A percentile compares a stretch with the other conserved stretches of the same genome.
phyloP scores from a whole-genome alignment of 148 eudicot genomes.

The Bassia scoparia region DNA sequence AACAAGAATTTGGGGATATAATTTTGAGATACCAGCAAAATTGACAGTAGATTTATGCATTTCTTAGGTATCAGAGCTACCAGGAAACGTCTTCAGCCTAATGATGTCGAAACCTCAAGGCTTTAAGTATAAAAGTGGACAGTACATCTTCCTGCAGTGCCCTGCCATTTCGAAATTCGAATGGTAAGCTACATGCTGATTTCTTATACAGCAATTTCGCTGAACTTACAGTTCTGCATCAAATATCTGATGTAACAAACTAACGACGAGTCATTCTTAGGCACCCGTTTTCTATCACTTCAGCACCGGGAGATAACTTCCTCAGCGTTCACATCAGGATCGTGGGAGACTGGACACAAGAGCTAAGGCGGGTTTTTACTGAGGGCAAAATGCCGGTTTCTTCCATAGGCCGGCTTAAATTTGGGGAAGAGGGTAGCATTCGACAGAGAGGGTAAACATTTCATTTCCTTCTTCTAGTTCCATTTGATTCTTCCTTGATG shows the following conservation, averaged over 20 bases:
- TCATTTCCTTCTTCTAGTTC: background rate
- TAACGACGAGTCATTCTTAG: conserved; percentile 40
- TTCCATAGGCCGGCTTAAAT: conserved; percentile 68
- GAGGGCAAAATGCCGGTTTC: conserved; percentile 52
- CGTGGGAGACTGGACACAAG: conserved; percentile 92
- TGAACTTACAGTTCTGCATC: background rate
- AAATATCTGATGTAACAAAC: conserved; percentile 9
- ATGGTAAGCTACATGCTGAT: conserved; percentile 47
- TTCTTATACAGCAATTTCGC: background rate
- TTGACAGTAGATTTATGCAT: background rate
- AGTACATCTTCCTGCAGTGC: conserved; percentile 81
- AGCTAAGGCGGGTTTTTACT: conserved; percentile 62
- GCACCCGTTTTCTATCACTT: conserved; percentile 98
- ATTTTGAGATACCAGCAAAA: too few species aligned
- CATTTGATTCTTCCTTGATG: background rate
- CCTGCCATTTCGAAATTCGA: conserved; percentile 84
- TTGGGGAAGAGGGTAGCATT: conserved; percentile 42
- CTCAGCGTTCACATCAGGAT: conserved; percentile 83
- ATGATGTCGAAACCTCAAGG: conserved; percentile 78
- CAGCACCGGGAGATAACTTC: conserved; percentile 88
- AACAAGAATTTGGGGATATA: too few species aligned
- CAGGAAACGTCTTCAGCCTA: conserved; percentile 78
- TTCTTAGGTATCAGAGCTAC: conserved; percentile 67
- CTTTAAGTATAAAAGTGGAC: conserved; percentile 91
- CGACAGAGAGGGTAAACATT: conserved; percentile 59